A percentile compares a stretch with the other conserved stretches of the same genome.
These are phyloP conservation scores for Strobilomyces dryophilus DNA, from an alignment of 768 basidiomycete genomes.

Conservation along the genomic window DNA sequence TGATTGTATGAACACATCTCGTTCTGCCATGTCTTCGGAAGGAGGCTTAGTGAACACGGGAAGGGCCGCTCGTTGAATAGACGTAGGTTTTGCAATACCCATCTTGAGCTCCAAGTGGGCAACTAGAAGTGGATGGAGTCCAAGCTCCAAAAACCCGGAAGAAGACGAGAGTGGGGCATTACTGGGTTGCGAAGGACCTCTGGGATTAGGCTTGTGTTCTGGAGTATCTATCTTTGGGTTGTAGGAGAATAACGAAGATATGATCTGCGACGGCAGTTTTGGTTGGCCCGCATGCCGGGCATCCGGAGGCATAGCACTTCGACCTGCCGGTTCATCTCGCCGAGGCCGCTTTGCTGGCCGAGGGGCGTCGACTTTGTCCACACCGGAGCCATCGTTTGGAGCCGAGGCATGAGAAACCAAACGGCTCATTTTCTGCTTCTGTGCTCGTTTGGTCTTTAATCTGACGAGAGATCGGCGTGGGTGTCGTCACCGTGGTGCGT, in stretches of 20 bases:
- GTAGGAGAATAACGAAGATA: conserved; percentile 86
- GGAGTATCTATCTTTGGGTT: conserved; percentile 66
- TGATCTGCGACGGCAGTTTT: conserved; percentile 52
- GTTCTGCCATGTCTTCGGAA: conserved; percentile 36
- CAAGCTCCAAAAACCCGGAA: conserved; percentile 77
- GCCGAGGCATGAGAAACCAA: conserved; percentile 12
- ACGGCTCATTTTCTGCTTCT: conserved; percentile 50
- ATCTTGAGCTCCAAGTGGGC: conserved; percentile 78
- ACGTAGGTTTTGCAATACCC: conserved; percentile 80
- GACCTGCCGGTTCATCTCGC: conserved; percentile 19
- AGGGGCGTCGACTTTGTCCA: conserved; percentile 16
- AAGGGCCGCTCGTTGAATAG: conserved; percentile 76
- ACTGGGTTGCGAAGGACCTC: conserved; percentile 49
- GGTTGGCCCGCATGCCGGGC: conserved; percentile 19
- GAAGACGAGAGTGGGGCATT: conserved; percentile 79
- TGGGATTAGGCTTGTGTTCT: conserved; percentile 19
- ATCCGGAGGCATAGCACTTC: conserved; percentile 13
- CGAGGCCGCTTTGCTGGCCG: conserved; percentile 50
- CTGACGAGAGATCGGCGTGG: conserved; percentile 33
- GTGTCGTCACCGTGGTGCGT: background rate
- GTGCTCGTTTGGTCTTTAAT: conserved; percentile 68
- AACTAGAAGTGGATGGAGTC: conserved; percentile 76
- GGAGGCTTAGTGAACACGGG: conserved; percentile 52
- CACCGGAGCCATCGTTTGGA: conserved; percentile 17
- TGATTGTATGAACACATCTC: conserved; percentile 91